A percentile compares a stretch with the other conserved stretches of the same genome.
phyloP scores from a whole-genome alignment of 2,329 filamentous ascomycete species.

The Cercospora canescens region DNA sequence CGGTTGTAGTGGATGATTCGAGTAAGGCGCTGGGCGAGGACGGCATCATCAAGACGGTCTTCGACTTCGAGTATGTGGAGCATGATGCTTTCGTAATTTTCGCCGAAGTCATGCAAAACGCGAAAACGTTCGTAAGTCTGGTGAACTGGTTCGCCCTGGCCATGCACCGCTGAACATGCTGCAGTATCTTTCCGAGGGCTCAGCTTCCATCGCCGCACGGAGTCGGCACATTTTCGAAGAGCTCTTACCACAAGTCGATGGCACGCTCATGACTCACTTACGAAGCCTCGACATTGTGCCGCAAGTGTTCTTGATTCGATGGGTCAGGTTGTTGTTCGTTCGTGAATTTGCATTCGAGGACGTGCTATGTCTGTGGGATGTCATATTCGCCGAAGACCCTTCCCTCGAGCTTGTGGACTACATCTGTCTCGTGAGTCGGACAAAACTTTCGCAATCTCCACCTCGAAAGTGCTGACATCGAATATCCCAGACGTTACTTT shows the following conservation, averaged over 20 bases:
- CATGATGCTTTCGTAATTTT: constrained; percentile 90
- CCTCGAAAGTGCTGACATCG: not conserved
- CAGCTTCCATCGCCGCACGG: constrained; percentile 68
- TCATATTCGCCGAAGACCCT: constrained; percentile 83
- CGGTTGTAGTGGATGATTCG: constrained; percentile 55
- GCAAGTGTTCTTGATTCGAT: constrained; percentile 96
- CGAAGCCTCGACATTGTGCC: constrained; percentile 85
- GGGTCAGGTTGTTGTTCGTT: constrained; percentile 90
- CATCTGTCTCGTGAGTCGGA: constrained; percentile 67
- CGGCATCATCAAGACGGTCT: constrained; percentile 41
- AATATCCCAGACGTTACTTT: constrained; percentile 65
- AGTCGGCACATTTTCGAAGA: constrained; percentile 86
- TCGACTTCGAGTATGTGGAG: constrained; percentile 76
- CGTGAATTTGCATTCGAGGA: constrained; percentile 90
- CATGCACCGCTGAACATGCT: not conserved
- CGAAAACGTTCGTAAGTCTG: constrained; percentile 61
- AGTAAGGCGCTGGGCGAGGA: constrained; percentile 35
- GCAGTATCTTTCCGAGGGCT: constrained; percentile 52
- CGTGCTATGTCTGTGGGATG: constrained; percentile 84
- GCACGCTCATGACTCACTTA: constrained; percentile 79
- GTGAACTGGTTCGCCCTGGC: not conserved
- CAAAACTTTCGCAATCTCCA: not conserved
- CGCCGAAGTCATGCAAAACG: constrained; percentile 77
- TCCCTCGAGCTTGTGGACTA: constrained; percentile 78
- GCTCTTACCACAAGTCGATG: constrained; percentile 74